A percentile compares a stretch with the other conserved stretches of the same genome.
These are phyloP conservation scores for Laguncularia racemosa DNA, from an alignment of 345 rosid species.

Conservation along the genomic window DNA sequence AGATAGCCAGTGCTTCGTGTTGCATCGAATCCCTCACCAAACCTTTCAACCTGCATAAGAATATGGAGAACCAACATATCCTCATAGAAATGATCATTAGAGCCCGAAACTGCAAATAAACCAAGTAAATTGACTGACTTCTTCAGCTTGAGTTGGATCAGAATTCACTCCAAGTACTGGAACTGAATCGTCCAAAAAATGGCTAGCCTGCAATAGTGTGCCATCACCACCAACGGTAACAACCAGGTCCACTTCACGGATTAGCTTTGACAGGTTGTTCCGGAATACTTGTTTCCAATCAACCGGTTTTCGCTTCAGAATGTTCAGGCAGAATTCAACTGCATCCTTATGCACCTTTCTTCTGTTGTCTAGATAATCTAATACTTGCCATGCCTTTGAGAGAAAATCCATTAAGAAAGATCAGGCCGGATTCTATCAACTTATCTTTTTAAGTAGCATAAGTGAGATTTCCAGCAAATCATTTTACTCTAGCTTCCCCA, in stretches of 20 bases:
- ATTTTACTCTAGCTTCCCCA: too few relatives aligned
- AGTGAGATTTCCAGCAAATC: too few relatives aligned
- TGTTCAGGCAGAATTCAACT: conserved; percentile 53
- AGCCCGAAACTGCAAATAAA: neutral
- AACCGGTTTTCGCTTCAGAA: conserved; percentile 52
- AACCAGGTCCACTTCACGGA: conserved; percentile 70
- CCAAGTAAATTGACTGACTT: conserved; percentile 33
- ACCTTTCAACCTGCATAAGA: conserved; percentile 52
- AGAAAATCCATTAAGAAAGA: neutral
- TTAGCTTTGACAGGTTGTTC: conserved; percentile 35
- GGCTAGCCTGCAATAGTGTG: conserved; percentile 90
- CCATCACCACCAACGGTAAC: conserved; percentile 94
- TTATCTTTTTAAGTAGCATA: neutral
- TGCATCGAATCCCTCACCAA: conserved; percentile 71
- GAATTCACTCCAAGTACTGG: conserved; percentile 88
- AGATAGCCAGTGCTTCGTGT: conserved; percentile 80
- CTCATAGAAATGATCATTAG: neutral
- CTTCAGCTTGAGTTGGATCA: conserved; percentile 75
- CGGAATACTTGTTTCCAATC: conserved; percentile 66
- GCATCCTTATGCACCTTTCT: conserved; percentile 63
- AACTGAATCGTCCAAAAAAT: conserved; percentile 65
- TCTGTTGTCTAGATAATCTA: conserved; percentile 61
- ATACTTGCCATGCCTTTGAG: conserved; percentile 26
- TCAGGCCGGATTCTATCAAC: neutral
- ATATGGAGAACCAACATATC: neutral